Conservation (phyloP, 2,329 filamentous ascomycete species). For the Periconia sp. region DNA sequence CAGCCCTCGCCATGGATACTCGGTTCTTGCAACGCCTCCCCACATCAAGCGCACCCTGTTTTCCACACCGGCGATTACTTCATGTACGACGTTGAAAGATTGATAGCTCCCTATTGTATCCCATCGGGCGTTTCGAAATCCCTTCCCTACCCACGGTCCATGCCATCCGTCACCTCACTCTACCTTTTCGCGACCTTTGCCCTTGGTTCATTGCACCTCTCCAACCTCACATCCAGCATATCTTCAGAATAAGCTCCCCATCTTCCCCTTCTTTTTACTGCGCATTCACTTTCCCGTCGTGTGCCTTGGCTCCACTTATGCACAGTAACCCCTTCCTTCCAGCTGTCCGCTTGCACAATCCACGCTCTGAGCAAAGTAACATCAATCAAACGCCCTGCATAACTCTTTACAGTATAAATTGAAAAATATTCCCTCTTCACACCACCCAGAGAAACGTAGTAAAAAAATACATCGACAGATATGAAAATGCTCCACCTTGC, state of each 20-base stretch:
- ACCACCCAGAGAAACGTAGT: background rate
- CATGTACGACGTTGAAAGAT: background rate
- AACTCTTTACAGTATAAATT: background rate
- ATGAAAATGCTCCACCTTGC: background rate
- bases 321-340: background rate
- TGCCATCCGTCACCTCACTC: background rate
- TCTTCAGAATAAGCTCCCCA: background rate
- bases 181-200: background rate
- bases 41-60: no score
- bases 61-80: no score
- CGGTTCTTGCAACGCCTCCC: no score
- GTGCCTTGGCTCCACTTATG: background rate
- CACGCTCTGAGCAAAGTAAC: background rate
- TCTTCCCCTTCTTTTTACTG: no score
- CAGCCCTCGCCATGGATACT: no score
- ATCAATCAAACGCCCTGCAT: background rate
- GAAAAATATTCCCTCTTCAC: background rate
- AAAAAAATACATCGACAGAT: background rate
- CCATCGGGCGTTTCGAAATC: background rate
- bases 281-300: background rate
- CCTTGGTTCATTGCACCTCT: background rate
- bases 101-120: background rate
- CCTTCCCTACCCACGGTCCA: background rate
- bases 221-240: background rate
- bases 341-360: background rate